A percentile compares a stretch with the other conserved stretches of the same genome.
These are phyloP conservation scores for Aechmea fasciata DNA, from an alignment of 176 grass and related monocot species.

Conservation along the genomic window DNA sequence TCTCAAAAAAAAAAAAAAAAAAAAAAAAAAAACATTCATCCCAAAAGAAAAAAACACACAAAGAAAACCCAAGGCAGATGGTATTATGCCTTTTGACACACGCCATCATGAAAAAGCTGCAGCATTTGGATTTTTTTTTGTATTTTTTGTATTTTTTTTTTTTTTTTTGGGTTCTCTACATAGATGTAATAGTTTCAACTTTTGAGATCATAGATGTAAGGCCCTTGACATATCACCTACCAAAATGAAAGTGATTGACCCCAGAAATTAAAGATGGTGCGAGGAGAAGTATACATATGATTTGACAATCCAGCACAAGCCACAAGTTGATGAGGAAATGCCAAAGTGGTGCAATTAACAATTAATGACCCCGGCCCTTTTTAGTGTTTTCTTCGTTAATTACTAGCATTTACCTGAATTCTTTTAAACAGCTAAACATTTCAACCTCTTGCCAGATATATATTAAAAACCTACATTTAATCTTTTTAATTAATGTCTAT, in stretches of 20 bases:
- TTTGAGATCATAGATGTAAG: background rate
- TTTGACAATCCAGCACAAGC: slow-evolving; percentile 4
- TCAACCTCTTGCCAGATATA: no score
- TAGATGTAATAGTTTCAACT: background rate
- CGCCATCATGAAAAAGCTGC: slow-evolving; percentile 33
- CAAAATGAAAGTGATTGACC: background rate
- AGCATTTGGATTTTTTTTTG: slow-evolving; percentile 25
- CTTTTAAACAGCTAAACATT: no score
- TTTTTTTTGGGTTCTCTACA: no score
- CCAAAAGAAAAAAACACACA: background rate
- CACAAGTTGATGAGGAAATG: slow-evolving; percentile 4
- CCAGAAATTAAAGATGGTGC: background rate
- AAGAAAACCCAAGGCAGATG: background rate
- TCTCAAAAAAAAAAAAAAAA: no score
- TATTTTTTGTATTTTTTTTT: background rate
- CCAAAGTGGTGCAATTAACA: background rate
- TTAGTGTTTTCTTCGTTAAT: background rate
- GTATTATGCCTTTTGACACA: background rate
- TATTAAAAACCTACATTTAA: no score
- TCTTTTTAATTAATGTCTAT: no score
- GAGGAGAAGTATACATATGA: background rate
- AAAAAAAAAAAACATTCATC: no score
- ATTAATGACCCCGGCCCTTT: background rate
- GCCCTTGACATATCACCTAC: background rate
- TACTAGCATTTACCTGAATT: background rate